phyloP scores from a whole-genome alignment of 2,329 filamentous ascomycete species.

The Paraphoma chrysanthemicola region DNA sequence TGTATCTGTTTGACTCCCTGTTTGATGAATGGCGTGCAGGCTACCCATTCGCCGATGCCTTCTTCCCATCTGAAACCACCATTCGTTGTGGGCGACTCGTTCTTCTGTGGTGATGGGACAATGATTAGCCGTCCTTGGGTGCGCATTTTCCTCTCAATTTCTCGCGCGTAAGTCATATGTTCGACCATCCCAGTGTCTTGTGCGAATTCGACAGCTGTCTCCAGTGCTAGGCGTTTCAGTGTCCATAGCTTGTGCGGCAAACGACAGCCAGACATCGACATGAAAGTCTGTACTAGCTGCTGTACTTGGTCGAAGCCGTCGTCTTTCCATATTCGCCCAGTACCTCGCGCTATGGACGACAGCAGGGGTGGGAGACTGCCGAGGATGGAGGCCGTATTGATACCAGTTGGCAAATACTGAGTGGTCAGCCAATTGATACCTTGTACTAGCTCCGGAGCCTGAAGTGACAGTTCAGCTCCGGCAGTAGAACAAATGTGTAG shows the following conservation, averaged over 20 bases:
- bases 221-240: constrained; percentile 45
- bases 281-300: constrained; percentile 35
- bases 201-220: constrained; percentile 47
- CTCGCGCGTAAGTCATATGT: constrained; percentile 36
- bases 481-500: constrained; percentile 19
- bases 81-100: constrained; percentile 30
- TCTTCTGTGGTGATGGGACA: constrained; percentile 35
- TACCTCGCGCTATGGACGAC: constrained; percentile 41
- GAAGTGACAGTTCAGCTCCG: constrained; percentile 7
- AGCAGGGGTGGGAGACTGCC: constrained; percentile 37
- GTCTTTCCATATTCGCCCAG: constrained; percentile 43
- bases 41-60: constrained; percentile 56
- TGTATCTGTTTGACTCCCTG: constrained; percentile 19
- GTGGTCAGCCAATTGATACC: constrained; percentile 27
- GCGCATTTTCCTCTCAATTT: constrained; percentile 42
- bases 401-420: constrained; percentile 31
- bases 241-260: constrained; percentile 44
- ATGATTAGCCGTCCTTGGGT: constrained; percentile 34
- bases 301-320: constrained; percentile 45
- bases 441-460: constrained; percentile 14
- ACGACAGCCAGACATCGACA: constrained; percentile 25
- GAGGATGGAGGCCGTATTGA: constrained; percentile 28
- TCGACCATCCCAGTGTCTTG: constrained; percentile 32
- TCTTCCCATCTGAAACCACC: constrained; percentile 53
- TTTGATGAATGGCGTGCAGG: constrained; percentile 47